Evolutionary conservation across 2,329 filamentous ascomycete genomes (phyloP), one percentile per base, ranked within the genome.

Genomic region (Trichoderma pleuroti): DNA sequence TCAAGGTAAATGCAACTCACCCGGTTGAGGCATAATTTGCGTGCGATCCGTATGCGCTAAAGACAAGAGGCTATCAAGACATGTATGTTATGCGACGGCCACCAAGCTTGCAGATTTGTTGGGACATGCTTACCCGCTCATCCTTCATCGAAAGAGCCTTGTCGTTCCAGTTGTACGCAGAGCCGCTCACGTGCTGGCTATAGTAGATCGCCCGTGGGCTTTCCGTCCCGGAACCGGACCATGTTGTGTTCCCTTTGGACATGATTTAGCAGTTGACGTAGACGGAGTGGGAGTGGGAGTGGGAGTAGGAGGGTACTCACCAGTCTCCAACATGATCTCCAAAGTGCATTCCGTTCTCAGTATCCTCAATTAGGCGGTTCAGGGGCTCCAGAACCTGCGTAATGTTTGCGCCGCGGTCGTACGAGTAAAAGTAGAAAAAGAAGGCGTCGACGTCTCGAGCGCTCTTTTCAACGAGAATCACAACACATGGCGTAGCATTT

Each of bases 381-480:
- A 67, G 52, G 39, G 64, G 64, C n/a, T 67, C 52, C 52, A 67
- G 26, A 6, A 67, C 64, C 18, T 67, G 64, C 24, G 64, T 57
- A 32, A 67, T 59, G 56, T 67, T 67, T 30, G 52, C 64, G 18
- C 64, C 64, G 30, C 52, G 52, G 42, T 67, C 52, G n/a, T 67
- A 67, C 1, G 64, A 67, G 14, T 67, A 67, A 21, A 67, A 67
- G 24, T 67, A 67, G 52, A 67, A 67, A 16, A 42, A 67, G 24
- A 67, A 67, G 12, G 64, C 64, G 8, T 67, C 52, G 5, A 67
- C 34, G 7, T 59, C 34, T 24, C 34, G 34, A 21, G 64, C 3
- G 2, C 52, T 67, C 26, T 28, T 34, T 14, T 67, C 52, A 16
- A 67, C 64, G 1, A 67, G 52, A 7, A 67, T 32, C 12, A 67